Evolutionary conservation across 768 basidiomycete genomes (phyloP).

Genomic region (Boletus tomentosulus): DNA sequence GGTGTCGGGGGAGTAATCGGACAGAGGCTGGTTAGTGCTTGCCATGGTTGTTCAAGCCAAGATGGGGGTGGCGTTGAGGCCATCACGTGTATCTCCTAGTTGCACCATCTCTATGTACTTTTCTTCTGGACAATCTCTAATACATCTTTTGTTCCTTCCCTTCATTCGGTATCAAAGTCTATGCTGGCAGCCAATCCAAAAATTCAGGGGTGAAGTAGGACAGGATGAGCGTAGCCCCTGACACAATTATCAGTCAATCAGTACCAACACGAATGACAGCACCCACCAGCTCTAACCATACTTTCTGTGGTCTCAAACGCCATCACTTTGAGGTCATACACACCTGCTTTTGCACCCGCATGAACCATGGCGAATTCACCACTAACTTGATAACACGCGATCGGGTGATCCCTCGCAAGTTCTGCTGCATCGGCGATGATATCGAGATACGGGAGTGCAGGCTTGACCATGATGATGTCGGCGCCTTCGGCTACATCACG

Average conservation of each 20-base stretch:
- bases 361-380: slow-evolving; percentile 98
- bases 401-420: slow-evolving; percentile 79
- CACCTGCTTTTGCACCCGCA: slow-evolving; percentile 88
- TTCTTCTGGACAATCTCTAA: neutral
- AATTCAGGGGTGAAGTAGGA: slow-evolving; percentile 98
- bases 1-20: slow-evolving; percentile 18
- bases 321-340: slow-evolving; percentile 91
- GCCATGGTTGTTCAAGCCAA: neutral
- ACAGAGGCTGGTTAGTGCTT: slow-evolving; percentile 1
- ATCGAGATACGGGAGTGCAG: slow-evolving; percentile 93
- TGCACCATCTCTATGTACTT: neutral
- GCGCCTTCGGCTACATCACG: slow-evolving; percentile 90
- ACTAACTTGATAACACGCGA: slow-evolving; percentile 97
- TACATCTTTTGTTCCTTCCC: neutral
- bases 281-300: slow-evolving; percentile 86
- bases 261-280: neutral
- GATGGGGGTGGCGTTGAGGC: neutral
- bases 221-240: slow-evolving; percentile 85
- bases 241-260: slow-evolving; percentile 6
- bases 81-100: neutral
- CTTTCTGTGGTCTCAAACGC: slow-evolving; percentile 91
- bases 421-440: slow-evolving; percentile 85
- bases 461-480: slow-evolving; percentile 99
- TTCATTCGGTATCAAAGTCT: neutral
- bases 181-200: slow-evolving; percentile 71